Conservation (phyloP, 768 basidiomycete genomes). For the Mycena kentingensis region DNA sequence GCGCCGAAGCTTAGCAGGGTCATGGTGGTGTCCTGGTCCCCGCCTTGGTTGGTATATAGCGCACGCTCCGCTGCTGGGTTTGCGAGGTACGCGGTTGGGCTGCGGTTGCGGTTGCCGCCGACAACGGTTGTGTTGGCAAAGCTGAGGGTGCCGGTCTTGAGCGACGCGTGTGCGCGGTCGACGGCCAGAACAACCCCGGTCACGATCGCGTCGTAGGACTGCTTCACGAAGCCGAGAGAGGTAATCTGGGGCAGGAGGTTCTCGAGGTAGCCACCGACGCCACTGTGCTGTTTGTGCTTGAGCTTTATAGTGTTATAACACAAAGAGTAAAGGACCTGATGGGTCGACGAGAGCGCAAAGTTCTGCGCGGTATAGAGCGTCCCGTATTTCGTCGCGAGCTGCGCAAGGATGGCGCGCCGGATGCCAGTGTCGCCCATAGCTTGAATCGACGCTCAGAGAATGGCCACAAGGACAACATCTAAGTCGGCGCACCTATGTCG, state of each 20-base stretch:
- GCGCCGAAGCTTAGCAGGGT: slow-evolving; percentile 69
- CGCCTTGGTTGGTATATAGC: slow-evolving; percentile 46
- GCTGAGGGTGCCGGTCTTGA: slow-evolving; percentile 59
- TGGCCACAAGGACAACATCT: no score
- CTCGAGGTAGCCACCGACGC: slow-evolving; percentile 79
- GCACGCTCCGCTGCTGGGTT: slow-evolving; percentile 74
- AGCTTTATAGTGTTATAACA: no score
- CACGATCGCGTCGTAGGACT: slow-evolving; percentile 73
- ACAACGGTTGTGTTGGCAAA: slow-evolving; percentile 70
- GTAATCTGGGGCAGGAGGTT: slow-evolving; percentile 78
- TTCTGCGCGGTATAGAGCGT: slow-evolving; percentile 68
- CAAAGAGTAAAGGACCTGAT: no score
- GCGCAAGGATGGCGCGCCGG: slow-evolving; percentile 64
- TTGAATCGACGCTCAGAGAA: no score
- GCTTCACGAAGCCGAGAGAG: slow-evolving; percentile 68
- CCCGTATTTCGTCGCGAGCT: slow-evolving; percentile 57
- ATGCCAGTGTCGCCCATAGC: slow-evolving; percentile 81
- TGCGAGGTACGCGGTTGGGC: slow-evolving; percentile 73
- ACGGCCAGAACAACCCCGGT: slow-evolving; percentile 70
- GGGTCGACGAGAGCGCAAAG: slow-evolving; percentile 74
- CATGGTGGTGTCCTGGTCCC: slow-evolving; percentile 76
- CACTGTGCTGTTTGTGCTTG: no score
- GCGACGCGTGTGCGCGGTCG: slow-evolving; percentile 63
- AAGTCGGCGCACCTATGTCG: no score
- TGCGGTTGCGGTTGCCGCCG: slow-evolving; percentile 72